Evolutionary conservation across 1,284 basidiomycete genomes (phyloP), one percentile per base, ranked within the genome.

Genomic region (Marasmius sp.): DNA sequence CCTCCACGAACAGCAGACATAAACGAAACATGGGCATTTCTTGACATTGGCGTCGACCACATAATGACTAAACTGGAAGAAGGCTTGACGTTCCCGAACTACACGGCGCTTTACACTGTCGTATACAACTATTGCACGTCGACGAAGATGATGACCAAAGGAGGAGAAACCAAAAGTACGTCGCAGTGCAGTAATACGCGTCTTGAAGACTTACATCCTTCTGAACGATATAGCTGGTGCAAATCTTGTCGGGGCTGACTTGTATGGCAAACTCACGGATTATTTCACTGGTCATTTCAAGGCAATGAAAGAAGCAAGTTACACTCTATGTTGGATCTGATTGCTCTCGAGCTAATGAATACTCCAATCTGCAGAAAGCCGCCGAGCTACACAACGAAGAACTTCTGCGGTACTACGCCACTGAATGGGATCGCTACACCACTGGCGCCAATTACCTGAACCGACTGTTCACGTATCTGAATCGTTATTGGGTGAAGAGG

Each of bases 401-500:
- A 18, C 83, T 99, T 47, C 80, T 99, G 62, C 89, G 89, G 66
- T 98, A 93, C 77, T 99, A 99, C 71, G 94, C 94, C 3, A 75
- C 81, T 60, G 93, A 98, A 74, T 99, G 97, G 97, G 92, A 95
- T 71, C 86, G 95, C 47, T 99, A 98, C 78, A 99, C 97, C 0
- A 95, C 90, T 0, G 97, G 97, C 62, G 95, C 97, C 10, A 94
- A 93, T 75, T 98, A 96, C 74, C 91, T 99, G 71, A 95, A 97
- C 72, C 89, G 95, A 64, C 79, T 99, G 49, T 98, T 98, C 81
- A 92, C 94, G 20, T 98, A 98, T 77, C 86, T 98, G 63, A 98
- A 99, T 75, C 93, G 97, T 62, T 95, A 98, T 78, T 99, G 97
- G 97, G 96, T 99, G 55, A 98, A 97, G 79, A 88, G 97, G 51